phyloP scores from a whole-genome alignment of 306 rosid genomes.

The Oxytropis ochrocephala region DNA sequence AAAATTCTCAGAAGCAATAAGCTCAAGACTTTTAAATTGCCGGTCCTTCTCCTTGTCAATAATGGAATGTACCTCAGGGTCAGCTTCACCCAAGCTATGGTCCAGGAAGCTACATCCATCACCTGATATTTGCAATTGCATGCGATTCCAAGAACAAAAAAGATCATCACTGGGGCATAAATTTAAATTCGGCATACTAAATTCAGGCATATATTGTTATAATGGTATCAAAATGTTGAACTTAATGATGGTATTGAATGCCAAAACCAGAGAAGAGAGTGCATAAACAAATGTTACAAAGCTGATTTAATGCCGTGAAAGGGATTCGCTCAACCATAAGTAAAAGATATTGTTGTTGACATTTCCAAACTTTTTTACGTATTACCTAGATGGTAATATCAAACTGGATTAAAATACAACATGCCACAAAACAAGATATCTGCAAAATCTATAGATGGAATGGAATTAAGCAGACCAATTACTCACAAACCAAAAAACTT shows the following conservation, averaged over 20 bases:
- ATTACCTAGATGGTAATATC: background rate
- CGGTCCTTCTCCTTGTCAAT: conserved; percentile 69
- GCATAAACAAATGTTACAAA: background rate
- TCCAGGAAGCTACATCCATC: conserved; percentile 54
- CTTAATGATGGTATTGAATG: background rate
- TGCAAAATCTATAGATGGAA: background rate
- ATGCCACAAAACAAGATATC: background rate
- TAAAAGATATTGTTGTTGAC: background rate
- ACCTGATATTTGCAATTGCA: conserved; percentile 26
- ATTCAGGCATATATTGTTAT: background rate
- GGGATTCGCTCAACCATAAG: background rate
- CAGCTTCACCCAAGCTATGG: conserved; percentile 65
- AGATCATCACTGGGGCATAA: background rate
- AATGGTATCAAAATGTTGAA: background rate
- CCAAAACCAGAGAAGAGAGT: background rate
- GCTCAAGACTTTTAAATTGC: conserved; percentile 88
- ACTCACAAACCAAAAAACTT: background rate
- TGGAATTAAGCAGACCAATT: background rate
- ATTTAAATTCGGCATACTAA: background rate
- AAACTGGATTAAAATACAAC: background rate
- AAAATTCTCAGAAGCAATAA: conserved; percentile 95
- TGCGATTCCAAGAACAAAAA: background rate
- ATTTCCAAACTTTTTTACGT: background rate
- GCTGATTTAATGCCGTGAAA: background rate
- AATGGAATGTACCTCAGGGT: conserved; percentile 71